Conservation (phyloP, 2,329 filamentous ascomycete species). For the Nemania sp. region DNA sequence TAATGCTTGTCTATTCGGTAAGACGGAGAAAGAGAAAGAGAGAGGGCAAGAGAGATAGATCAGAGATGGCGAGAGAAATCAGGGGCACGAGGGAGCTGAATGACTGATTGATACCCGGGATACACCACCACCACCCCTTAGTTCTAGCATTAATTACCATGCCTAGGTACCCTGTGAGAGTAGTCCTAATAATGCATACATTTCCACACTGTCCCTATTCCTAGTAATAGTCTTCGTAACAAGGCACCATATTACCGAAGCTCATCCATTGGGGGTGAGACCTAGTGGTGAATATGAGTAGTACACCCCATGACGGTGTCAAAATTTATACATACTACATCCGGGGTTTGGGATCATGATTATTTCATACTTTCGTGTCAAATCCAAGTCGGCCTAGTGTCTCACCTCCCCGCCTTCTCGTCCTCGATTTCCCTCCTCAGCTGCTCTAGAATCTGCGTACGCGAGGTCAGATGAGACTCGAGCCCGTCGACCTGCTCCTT, state of each 20-base stretch:
- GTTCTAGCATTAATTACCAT: neutral
- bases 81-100: constrained; percentile 2
- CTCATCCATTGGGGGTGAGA: neutral
- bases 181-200: constrained; percentile 18
- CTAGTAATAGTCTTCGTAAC: no score
- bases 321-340: neutral
- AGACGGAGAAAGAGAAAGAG: no score
- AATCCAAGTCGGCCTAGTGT: constrained; percentile 16
- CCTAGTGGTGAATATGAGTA: neutral
- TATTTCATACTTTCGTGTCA: constrained; percentile 17
- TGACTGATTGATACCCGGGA: constrained; percentile 17
- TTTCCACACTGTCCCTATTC: neutral
- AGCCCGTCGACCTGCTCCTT: constrained; percentile 92
- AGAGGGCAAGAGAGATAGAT: neutral
- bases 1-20: neutral
- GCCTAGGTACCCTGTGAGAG: neutral
- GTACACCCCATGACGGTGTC: neutral
- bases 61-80: neutral
- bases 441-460: constrained; percentile 76
- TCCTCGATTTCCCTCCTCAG: constrained; percentile 83
- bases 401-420: constrained; percentile 67
- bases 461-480: constrained; percentile 76
- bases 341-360: neutral
- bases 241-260: neutral
- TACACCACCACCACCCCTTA: constrained; percentile 21